Conservation (phyloP, 73 alveolate species). For the Paraurostyla sp. region DNA sequence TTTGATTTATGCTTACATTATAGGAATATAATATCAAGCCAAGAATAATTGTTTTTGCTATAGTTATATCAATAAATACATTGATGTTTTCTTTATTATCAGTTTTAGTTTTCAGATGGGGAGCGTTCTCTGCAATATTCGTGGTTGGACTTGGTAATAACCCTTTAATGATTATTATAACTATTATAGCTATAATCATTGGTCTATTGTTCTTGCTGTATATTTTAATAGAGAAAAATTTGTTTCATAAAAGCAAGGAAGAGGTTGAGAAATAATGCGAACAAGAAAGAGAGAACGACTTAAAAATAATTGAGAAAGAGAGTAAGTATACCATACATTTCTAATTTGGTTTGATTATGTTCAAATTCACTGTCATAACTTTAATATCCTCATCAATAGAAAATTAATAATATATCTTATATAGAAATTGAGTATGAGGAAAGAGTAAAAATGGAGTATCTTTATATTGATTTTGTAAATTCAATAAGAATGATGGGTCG, state of each 20-base stretch:
- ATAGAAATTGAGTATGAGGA: conserved; percentile 10
- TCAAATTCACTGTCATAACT: too few species aligned
- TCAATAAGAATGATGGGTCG: neutral
- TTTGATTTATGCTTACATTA: too few species aligned
- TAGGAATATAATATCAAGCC: conserved; percentile 2
- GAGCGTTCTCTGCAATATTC: neutral
- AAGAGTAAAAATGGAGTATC: conserved; percentile 12
- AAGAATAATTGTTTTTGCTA: conserved; percentile 1
- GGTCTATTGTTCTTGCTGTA: neutral
- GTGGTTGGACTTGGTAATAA: conserved; percentile 20
- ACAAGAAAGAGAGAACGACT: neutral
- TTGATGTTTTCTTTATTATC: neutral
- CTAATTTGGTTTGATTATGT: too few species aligned
- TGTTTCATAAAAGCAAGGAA: neutral
- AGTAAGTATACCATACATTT: too few species aligned
- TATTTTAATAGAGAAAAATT: neutral
- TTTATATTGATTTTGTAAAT: conserved; percentile 19
- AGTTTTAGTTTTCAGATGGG: neutral
- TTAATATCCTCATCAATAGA: too few species aligned
- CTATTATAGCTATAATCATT: neutral
- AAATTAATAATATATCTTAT: neutral
- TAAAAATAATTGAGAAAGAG: neutral
- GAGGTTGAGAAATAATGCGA: neutral
- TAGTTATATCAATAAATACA: neutral
- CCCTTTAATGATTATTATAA: neutral